Conservation (phyloP, 805 yeast genomes). For the Lachancea waltii region DNA sequence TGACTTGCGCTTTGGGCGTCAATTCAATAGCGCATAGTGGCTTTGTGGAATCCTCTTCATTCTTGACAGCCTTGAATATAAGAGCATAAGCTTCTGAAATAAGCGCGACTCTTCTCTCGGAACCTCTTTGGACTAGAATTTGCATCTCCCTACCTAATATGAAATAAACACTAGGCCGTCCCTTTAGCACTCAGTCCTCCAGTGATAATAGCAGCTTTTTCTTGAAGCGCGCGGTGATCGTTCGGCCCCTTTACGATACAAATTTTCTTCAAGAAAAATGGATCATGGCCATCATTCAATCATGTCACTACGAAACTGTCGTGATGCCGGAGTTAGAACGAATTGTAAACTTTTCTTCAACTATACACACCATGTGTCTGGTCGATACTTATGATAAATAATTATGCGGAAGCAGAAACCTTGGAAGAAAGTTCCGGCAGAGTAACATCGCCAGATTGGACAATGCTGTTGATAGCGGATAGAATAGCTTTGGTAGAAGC, state of each 20-base stretch:
- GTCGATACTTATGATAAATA: conserved; percentile 1
- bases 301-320: too few relatives aligned
- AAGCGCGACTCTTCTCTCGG: conserved; percentile 25
- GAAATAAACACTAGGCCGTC: too few relatives aligned
- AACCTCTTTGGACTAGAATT: conserved; percentile 22
- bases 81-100: conserved; percentile 39
- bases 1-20: conserved; percentile 35
- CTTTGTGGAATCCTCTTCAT: conserved; percentile 25
- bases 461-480: conserved; percentile 49
- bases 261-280: conserved; percentile 3
- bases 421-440: conserved; percentile 17
- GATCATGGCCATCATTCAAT: not conserved
- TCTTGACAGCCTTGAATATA: conserved; percentile 38
- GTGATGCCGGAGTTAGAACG: too few relatives aligned
- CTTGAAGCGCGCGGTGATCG: too few relatives aligned
- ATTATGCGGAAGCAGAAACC: conserved; percentile 19
- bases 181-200: too few relatives aligned
- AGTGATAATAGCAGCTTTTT: too few relatives aligned
- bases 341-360: too few relatives aligned
- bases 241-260: conserved; percentile 6
- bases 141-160: conserved; percentile 12
- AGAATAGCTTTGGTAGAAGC: conserved; percentile 70
- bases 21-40: conserved; percentile 45
- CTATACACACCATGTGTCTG: too few relatives aligned
- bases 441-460: conserved; percentile 27